Conservation (phyloP, 306 rosid species). For the Fragaria vesca region DNA sequence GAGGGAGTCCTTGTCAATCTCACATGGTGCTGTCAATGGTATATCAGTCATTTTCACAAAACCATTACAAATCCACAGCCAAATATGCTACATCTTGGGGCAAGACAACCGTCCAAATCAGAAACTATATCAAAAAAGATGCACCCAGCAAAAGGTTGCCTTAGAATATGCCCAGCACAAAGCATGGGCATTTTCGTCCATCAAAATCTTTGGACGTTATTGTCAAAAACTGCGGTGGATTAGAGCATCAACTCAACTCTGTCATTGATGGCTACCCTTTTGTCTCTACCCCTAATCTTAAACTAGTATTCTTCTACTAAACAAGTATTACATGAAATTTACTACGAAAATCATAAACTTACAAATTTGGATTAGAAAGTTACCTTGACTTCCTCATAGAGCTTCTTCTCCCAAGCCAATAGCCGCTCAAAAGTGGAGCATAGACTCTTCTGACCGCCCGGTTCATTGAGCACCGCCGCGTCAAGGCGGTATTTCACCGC, state of each 20-base stretch:
- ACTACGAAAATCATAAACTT: too few species aligned
- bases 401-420: slow-evolving; percentile 99
- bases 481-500: slow-evolving; percentile 86
- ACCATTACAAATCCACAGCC: not conserved
- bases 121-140: slow-evolving; percentile 22
- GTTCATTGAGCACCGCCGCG: slow-evolving; percentile 49
- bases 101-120: slow-evolving; percentile 37
- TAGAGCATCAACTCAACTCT: not conserved
- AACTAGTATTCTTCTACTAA: not conserved
- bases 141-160: not conserved
- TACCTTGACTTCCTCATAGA: slow-evolving; percentile 90
- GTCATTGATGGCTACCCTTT: slow-evolving; percentile 19
- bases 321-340: not conserved
- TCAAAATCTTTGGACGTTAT: slow-evolving; percentile 22
- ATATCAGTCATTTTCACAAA: slow-evolving; percentile 29
- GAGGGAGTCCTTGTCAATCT: not conserved
- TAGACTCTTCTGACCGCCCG: slow-evolving; percentile 72
- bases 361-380: not conserved
- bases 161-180: not conserved
- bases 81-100: slow-evolving; percentile 13
- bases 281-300: slow-evolving; percentile 19
- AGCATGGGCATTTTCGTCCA: slow-evolving; percentile 39
- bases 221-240: slow-evolving; percentile 51
- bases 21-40: slow-evolving; percentile 17
- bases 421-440: slow-evolving; percentile 89